phyloP scores from a whole-genome alignment of 139 green algal species.

The Tetradesmus lagerheimii region DNA sequence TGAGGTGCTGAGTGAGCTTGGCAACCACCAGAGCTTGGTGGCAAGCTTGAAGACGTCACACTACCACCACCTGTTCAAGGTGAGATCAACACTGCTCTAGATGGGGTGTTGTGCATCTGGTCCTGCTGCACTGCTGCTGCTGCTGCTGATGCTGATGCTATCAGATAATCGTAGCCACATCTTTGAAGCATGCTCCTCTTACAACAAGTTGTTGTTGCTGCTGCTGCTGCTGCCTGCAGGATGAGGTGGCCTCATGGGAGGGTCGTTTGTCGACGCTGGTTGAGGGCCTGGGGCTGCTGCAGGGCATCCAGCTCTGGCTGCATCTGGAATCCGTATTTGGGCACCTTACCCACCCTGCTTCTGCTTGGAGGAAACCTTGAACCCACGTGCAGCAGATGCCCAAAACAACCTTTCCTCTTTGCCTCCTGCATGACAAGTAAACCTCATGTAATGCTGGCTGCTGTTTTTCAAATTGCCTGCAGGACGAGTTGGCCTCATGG shows the following conservation, averaged over 20 bases:
- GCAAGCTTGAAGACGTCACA: conserved; percentile 73
- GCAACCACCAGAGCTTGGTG: conserved; percentile 85
- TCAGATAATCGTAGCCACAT: too few relatives aligned
- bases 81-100: not conserved
- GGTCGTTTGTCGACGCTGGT: conserved; percentile 63
- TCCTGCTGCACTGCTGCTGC: too few relatives aligned
- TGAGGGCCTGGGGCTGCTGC: conserved; percentile 71
- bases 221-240: conserved; percentile 37
- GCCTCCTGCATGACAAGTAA: too few relatives aligned
- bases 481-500: conserved; percentile 71
- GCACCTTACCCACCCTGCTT: too few relatives aligned
- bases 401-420: too few relatives aligned
- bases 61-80: conserved; percentile 81
- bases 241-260: conserved; percentile 73
- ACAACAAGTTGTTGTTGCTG: not conserved
- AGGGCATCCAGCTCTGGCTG: conserved; percentile 80
- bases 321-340: too few relatives aligned
- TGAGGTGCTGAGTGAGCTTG: conserved; percentile 83
- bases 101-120: too few relatives aligned
- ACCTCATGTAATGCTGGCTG: too few relatives aligned
- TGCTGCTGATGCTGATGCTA: too few relatives aligned
- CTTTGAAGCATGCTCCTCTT: too few relatives aligned
- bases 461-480: not conserved
- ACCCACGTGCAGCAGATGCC: too few relatives aligned
- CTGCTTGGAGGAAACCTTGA: too few relatives aligned